These are phyloP conservation scores for Xanthoparmelia taractica DNA, from an alignment of 495 filamentous ascomycete genomes.

Conservation along the genomic window DNA sequence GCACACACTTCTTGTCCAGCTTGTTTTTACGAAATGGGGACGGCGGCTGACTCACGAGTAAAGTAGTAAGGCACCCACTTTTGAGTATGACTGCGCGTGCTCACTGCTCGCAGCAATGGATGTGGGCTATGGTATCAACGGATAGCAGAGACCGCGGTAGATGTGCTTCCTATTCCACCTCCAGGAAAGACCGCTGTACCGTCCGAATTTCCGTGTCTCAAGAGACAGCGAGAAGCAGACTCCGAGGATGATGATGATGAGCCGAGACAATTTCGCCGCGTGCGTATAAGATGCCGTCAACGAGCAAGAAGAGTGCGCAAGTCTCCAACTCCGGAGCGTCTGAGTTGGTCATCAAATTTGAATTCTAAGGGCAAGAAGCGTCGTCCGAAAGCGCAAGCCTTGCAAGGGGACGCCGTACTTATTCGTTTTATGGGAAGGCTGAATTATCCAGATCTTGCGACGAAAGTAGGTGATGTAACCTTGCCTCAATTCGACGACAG, in stretches of 20 bases:
- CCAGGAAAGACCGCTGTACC: not conserved
- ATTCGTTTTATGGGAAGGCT: constrained; percentile 33
- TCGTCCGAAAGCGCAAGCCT: too few species aligned
- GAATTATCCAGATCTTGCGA: too few species aligned
- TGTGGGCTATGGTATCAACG: constrained; percentile 4
- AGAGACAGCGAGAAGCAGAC: not conserved
- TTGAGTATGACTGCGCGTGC: not conserved
- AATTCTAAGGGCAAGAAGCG: constrained; percentile 28
- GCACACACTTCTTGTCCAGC: not conserved
- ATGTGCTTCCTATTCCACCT: not conserved
- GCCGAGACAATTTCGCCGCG: constrained; percentile 1
- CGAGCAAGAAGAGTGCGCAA: not conserved
- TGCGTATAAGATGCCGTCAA: constrained; percentile 3
- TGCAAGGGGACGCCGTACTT: constrained; percentile 39
- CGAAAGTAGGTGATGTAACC: too few species aligned
- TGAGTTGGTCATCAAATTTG: constrained; percentile 17
- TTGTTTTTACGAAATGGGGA: not conserved
- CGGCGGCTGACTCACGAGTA: not conserved
- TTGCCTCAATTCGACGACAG: too few species aligned
- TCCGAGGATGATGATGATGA: not conserved
- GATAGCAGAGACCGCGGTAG: not conserved
- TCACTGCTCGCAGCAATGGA: not conserved
- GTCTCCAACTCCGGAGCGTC: constrained; percentile 24
- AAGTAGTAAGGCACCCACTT: not conserved
- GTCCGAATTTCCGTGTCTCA: not conserved